Conservation (phyloP, 202 grass and related monocot species). For the Elaeis oleifera region DNA sequence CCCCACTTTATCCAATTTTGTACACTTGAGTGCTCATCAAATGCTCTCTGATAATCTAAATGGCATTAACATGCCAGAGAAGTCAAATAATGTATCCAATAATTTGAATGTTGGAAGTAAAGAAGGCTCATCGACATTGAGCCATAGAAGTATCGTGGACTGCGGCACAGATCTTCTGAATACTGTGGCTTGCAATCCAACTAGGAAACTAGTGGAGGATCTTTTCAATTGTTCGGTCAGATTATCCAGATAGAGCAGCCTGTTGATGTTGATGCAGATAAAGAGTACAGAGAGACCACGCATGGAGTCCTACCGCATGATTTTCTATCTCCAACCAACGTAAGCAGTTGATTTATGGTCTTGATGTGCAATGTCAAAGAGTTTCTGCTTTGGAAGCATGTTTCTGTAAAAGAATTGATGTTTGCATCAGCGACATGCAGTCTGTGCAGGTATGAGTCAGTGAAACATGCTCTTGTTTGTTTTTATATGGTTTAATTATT, state of each 20-base stretch:
- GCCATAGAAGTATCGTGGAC: neutral
- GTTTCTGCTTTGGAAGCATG: no score
- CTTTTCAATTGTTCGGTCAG: neutral
- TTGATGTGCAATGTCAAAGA: no score
- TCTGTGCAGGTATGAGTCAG: no score
- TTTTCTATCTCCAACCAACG: no score
- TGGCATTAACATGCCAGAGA: neutral
- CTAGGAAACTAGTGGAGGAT: neutral
- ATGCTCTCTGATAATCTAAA: neutral
- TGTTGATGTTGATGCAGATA: neutral
- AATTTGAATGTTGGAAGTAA: neutral
- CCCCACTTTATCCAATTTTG: conserved; percentile 20
- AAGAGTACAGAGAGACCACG: neutral
- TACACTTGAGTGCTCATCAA: neutral
- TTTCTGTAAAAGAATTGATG: no score
- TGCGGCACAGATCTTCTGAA: neutral
- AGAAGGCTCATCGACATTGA: neutral
- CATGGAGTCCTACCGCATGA: neutral
- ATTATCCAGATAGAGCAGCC: neutral
- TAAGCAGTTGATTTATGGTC: no score
- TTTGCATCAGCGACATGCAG: no score
- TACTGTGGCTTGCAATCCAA: neutral
- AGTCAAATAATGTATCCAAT: neutral
- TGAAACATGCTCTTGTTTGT: no score
- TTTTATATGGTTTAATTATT: no score